Evolutionary conservation across 345 rosid genomes (phyloP).

Genomic region (Hibiscus mutabilis): DNA sequence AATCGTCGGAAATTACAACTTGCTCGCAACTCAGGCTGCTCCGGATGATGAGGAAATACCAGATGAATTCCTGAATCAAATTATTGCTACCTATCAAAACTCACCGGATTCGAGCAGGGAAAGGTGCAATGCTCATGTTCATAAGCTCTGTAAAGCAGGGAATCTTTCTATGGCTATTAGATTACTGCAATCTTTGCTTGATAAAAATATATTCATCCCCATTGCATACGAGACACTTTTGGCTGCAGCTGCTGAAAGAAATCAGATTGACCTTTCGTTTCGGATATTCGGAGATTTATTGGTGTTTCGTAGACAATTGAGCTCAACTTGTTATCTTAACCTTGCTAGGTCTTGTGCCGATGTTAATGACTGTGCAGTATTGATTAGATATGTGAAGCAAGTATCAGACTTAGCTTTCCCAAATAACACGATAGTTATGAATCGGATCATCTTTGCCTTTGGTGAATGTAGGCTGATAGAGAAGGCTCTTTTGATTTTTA

Average conservation of each 20-base stretch:
- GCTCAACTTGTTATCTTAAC: constrained; percentile 43
- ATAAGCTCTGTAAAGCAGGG: constrained; percentile 41
- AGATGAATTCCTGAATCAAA: constrained; percentile 26
- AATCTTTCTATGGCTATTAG: constrained; percentile 38
- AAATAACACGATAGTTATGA: constrained; percentile 33
- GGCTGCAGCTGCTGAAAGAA: constrained; percentile 31
- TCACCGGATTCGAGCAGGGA: constrained; percentile 21
- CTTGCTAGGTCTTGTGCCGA: constrained; percentile 53
- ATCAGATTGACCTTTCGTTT: constrained; percentile 28
- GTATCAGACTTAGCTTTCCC: constrained; percentile 39
- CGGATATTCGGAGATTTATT: constrained; percentile 40
- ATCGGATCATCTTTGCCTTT: constrained; percentile 59
- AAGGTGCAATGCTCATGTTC: constrained; percentile 23
- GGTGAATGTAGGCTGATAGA: constrained; percentile 58
- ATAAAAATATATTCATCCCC: constrained; percentile 32
- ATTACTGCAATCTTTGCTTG: constrained; percentile 34
- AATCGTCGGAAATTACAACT: constrained; percentile 18
- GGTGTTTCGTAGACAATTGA: constrained; percentile 32
- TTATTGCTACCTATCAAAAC: constrained; percentile 21
- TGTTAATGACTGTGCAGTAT: constrained; percentile 28
- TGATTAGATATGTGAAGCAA: constrained; percentile 45
- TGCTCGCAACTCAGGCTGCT: constrained; percentile 26
- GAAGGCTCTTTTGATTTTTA: constrained; percentile 52
- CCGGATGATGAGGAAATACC: constrained; percentile 26
- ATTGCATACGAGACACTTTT: constrained; percentile 33